These are phyloP conservation scores for Pythium pyrilobum DNA, from an alignment of 352 stramenopile genomes.

Conservation along the genomic window DNA sequence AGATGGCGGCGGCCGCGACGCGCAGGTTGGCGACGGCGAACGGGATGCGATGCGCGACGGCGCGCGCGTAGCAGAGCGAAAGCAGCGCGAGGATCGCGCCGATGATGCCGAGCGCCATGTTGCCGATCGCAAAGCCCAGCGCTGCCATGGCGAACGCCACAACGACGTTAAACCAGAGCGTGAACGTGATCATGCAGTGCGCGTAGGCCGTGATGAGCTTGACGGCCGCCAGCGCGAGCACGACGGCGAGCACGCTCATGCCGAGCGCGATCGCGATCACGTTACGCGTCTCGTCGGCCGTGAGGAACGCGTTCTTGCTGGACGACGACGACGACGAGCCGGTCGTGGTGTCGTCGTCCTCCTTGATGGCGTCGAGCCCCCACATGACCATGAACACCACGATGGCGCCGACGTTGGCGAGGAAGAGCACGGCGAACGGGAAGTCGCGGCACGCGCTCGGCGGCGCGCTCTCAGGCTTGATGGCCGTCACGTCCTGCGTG, in stretches of 20 bases:
- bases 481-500: constrained; percentile 46
- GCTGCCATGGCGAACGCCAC: constrained; percentile 57
- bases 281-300: constrained; percentile 38
- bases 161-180: constrained; percentile 83
- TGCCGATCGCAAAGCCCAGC: constrained; percentile 65
- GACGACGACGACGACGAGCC: not conserved
- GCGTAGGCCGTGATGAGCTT: constrained; percentile 80
- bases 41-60: constrained; percentile 87
- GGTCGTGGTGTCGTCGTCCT: constrained; percentile 31
- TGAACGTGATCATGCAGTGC: constrained; percentile 79
- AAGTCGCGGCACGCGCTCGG: constrained; percentile 57
- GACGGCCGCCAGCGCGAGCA: constrained; percentile 58
- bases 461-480: constrained; percentile 49
- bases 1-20: constrained; percentile 84
- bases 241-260: constrained; percentile 45
- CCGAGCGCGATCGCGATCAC: constrained; percentile 12
- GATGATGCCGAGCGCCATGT: constrained; percentile 66
- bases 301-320: constrained; percentile 28
- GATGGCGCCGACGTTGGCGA: constrained; percentile 73
- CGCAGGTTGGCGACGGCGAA: constrained; percentile 92
- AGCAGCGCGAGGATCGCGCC: constrained; percentile 56
- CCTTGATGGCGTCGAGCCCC: constrained; percentile 58
- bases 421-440: constrained; percentile 76
- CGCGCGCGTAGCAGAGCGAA: constrained; percentile 82
- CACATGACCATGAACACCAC: constrained; percentile 58